phyloP scores from a whole-genome alignment of 345 rosid genomes.

The Odontarrhena argentea region DNA sequence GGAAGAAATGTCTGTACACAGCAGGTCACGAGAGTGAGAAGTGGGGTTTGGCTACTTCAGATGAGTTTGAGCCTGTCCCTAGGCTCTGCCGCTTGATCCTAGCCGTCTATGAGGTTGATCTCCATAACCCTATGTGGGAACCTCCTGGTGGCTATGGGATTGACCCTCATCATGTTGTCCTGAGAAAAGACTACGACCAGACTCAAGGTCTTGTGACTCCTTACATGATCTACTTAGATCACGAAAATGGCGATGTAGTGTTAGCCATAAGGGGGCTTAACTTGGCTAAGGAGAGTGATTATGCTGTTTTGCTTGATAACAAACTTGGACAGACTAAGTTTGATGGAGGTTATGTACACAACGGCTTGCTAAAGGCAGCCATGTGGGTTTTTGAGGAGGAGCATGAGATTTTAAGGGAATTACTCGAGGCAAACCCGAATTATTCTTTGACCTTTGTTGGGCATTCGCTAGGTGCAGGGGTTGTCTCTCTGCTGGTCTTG shows the following conservation, averaged over 20 bases:
- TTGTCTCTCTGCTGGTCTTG: constrained; percentile 68
- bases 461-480: constrained; percentile 90
- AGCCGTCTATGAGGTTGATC: constrained; percentile 78
- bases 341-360: constrained; percentile 91
- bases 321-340: constrained; percentile 87
- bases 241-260: constrained; percentile 58
- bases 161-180: constrained; percentile 64
- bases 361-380: constrained; percentile 85
- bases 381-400: constrained; percentile 76
- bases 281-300: constrained; percentile 81
- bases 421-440: constrained; percentile 58
- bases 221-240: constrained; percentile 85
- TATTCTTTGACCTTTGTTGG: constrained; percentile 85
- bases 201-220: constrained; percentile 73
- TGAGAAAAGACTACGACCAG: constrained; percentile 62
- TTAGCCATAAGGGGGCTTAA: constrained; percentile 79
- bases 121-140: constrained; percentile 75
- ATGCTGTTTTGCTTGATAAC: constrained; percentile 85
- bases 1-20: constrained; percentile 84
- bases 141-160: constrained; percentile 88
- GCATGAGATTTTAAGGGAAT: constrained; percentile 55
- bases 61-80: constrained; percentile 82
- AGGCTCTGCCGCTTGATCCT: constrained; percentile 73
- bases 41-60: constrained; percentile 78
- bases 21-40: constrained; percentile 90